phyloP scores from a whole-genome alignment of 1,284 basidiomycete genomes.

The Neonothopanus nambi region DNA sequence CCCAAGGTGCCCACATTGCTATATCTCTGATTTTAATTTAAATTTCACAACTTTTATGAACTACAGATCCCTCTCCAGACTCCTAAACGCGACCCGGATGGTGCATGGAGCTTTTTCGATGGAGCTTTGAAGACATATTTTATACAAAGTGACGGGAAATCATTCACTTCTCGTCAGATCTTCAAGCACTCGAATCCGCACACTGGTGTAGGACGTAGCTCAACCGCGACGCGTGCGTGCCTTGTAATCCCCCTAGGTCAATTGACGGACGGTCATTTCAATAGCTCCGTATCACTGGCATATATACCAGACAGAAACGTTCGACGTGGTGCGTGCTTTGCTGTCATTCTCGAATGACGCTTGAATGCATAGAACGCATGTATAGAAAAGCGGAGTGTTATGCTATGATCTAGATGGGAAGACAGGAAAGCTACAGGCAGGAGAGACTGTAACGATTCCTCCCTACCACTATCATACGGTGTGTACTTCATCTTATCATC shows the following conservation, averaged over 20 bases:
- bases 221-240: conserved; percentile 27
- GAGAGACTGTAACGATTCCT: conserved; percentile 24
- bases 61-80: conserved; percentile 21
- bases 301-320: conserved; percentile 29
- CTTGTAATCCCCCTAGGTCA: not conserved
- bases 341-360: not conserved
- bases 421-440: conserved; percentile 25
- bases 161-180: conserved; percentile 27
- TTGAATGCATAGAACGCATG: not conserved
- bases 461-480: conserved; percentile 28
- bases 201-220: conserved; percentile 25
- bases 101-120: conserved; percentile 29
- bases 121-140: conserved; percentile 28
- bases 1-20: conserved; percentile 10
- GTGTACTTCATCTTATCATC: not conserved
- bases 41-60: not conserved
- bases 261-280: not conserved
- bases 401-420: conserved; percentile 29
- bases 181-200: conserved; percentile 28
- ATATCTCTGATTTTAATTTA: not conserved
- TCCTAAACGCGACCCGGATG: conserved; percentile 24
- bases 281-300: conserved; percentile 32
- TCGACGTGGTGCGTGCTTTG: conserved; percentile 23
- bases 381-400: conserved; percentile 25
- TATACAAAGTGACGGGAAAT: conserved; percentile 18